Evolutionary conservation across 768 basidiomycete species (phyloP), one percentile per base, ranked within the genome.

Genomic region (Boletus huronensis): DNA sequence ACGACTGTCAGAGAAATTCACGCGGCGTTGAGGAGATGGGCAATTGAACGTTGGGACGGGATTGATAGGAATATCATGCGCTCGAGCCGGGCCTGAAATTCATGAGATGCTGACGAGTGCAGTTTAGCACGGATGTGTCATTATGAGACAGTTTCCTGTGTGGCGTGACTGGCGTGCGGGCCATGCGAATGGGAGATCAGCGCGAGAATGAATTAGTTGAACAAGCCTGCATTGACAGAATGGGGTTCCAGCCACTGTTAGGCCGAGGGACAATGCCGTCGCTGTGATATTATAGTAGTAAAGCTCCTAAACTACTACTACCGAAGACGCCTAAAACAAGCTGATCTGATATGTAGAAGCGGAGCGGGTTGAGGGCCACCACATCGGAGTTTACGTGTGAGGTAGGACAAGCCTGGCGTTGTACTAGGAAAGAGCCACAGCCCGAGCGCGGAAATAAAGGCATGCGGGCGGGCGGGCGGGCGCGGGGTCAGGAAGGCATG

Each of bases 351-450:
- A 54, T 17, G 44, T 41, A 47, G 57, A 28, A 26, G 59, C 55
- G 63, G 45, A 54, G 49, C 48, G 39, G 34, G 35, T n/a, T 35
- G 42, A 50, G 48, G 47, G 48, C 21, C 40, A 61, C 45, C 45
- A 40, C 38, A 64, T 62, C 64, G 65, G 66, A 47, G 52, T 63
- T 66, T 66, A 68, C 66, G 65, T 66, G 63, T 65, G 55, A 53
- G 48, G n/a, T 9, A 53, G 64, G 38, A 51, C 43, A 38, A 48
- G 53, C 16, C 23, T 52, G 43, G 41, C 16, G 21, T 21, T 58
- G 57, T 57, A 56, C 39, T 57, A 56, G 42, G 51, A 55, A 63
- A 48, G 59, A 49, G 45, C 39, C 52, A 50, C 53, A 53, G 50
- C 48, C 46, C 29, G n/a, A n/a, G n/a, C 48, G 62, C 66, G 56